Conservation (phyloP, 2,329 filamentous ascomycete genomes). For the Neocucurbitaria cava region DNA sequence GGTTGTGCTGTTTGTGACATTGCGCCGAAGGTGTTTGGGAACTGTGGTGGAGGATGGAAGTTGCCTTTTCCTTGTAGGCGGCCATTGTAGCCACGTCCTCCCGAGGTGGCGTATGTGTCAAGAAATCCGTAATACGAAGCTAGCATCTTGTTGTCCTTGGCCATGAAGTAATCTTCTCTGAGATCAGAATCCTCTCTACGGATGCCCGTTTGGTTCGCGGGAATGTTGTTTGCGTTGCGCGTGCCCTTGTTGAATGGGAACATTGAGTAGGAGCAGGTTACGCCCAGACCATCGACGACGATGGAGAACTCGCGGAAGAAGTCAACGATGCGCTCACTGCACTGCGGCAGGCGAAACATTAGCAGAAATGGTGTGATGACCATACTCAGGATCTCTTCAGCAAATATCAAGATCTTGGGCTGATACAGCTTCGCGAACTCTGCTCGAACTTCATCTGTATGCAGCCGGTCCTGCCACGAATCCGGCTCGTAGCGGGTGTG, state of each 20-base stretch:
- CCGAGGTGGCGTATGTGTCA: slow-evolving; percentile 73
- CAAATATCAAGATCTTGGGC: slow-evolving; percentile 87
- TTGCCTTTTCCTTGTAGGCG: slow-evolving; percentile 54
- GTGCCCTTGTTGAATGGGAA: slow-evolving; percentile 93
- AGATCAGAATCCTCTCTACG: slow-evolving; percentile 63
- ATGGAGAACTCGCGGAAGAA: slow-evolving; percentile 98
- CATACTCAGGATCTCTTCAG: slow-evolving; percentile 92
- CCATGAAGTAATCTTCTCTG: slow-evolving; percentile 90
- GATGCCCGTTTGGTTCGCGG: slow-evolving; percentile 46
- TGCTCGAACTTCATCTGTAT: slow-evolving; percentile 89
- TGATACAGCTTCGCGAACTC: slow-evolving; percentile 94
- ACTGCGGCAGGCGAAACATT: slow-evolving; percentile 83
- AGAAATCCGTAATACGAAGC: slow-evolving; percentile 94
- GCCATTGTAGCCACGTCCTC: slow-evolving; percentile 49
- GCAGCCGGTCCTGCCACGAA: slow-evolving; percentile 88
- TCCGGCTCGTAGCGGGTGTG: slow-evolving; percentile 91
- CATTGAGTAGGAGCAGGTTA: slow-evolving; percentile 96
- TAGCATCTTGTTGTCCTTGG: slow-evolving; percentile 98
- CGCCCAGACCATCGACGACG: slow-evolving; percentile 93
- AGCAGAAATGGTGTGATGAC: slow-evolving; percentile 90
- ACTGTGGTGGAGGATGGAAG: slow-evolving; percentile 78
- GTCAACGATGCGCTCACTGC: slow-evolving; percentile 91
- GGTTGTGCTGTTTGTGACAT: slow-evolving; percentile 59
- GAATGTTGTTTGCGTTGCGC: slow-evolving; percentile 54
- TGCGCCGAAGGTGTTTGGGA: slow-evolving; percentile 68